Evolutionary conservation across 1,284 basidiomycete genomes (phyloP), one percentile per base, ranked within the genome.

Genomic region (Polyporus tsugae): DNA sequence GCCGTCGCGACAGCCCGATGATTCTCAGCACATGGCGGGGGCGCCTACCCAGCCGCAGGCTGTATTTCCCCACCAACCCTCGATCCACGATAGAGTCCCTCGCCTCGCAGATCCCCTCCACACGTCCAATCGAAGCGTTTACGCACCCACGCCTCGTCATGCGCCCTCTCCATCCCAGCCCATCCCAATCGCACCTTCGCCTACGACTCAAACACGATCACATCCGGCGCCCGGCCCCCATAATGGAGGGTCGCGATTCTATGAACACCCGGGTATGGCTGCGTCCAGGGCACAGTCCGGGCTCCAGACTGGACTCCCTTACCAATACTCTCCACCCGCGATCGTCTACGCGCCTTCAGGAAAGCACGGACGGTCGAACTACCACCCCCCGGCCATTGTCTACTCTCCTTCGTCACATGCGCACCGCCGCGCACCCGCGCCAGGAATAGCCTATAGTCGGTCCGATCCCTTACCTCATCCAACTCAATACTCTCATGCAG

Each of bases 331-430:
- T 3, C 80, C 79, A 4, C 80, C 80, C 10, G 74, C 78, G 35
- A 81, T 80, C 60, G 73, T 80, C 39, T 80, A 81, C 65, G 79
- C 79, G 1, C 79, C 80, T 0, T 79, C 80, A 1, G 75, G 76
- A 22, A 71, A 77, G 46, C 76, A 78, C 59, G 68, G 58, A 25
- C 72, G 73, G 35, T 74, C 77, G 4, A 72, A 70, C 25, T 80
- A 80, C 69, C 75, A 78, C 42, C 79, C 79, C 17, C 80, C 80
- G 22, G 70, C 76, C 9, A 79, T 80, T 52, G 76, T 79, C 10
- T 78, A 79, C 62, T 77, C 76, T 6, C 78, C 75, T 25, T 75
- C 77, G 17, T 71, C 73, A 22, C 73, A 72, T 38, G 67, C 72
- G 4, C 73, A 73, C 52, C 72, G 60, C 62, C 71, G 69, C 62